A percentile compares a stretch with the other conserved stretches of the same genome.
Conservation (phyloP, 78 protist species). For the Emiliania huxleyi region DNA sequence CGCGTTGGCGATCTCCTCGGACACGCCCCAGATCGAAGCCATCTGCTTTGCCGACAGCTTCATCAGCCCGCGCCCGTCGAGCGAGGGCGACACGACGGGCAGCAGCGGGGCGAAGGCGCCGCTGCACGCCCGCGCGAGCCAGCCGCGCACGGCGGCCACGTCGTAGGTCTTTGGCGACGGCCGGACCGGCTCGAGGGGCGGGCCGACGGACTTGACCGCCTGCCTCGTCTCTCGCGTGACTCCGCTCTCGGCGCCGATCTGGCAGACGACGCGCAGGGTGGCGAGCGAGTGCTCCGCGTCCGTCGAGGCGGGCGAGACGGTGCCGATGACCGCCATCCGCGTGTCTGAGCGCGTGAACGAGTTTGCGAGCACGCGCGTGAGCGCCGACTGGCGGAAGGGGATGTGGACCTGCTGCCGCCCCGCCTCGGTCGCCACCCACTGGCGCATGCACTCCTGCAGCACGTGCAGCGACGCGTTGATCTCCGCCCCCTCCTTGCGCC, state of each 20-base stretch:
- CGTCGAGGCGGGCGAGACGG: slow-evolving; percentile 31
- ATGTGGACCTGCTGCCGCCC: neutral
- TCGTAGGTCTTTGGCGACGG: neutral
- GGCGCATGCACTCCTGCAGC: slow-evolving; percentile 45
- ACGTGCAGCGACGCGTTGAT: slow-evolving; percentile 44
- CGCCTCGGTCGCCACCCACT: neutral
- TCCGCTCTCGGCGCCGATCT: neutral
- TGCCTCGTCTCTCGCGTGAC: neutral
- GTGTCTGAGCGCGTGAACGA: slow-evolving; percentile 3
- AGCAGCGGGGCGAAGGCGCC: neutral
- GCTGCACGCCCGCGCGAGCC: neutral
- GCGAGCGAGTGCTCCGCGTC: slow-evolving; percentile 43
- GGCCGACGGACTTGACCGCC: neutral
- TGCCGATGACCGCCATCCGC: slow-evolving; percentile 24
- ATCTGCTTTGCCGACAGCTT: neutral
- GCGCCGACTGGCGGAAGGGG: slow-evolving; percentile 30
- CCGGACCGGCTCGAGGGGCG: no score
- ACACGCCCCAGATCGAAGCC: neutral
- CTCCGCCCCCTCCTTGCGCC: slow-evolving; percentile 41
- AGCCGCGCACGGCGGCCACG: neutral
- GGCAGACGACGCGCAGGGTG: slow-evolving; percentile 13
- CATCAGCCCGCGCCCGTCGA: neutral
- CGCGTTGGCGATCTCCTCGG: neutral
- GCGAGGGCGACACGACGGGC: neutral
- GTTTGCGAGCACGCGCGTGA: slow-evolving; percentile 27